phyloP scores from a whole-genome alignment of 768 basidiomycete species.

The Phanerochaete carnosa region DNA sequence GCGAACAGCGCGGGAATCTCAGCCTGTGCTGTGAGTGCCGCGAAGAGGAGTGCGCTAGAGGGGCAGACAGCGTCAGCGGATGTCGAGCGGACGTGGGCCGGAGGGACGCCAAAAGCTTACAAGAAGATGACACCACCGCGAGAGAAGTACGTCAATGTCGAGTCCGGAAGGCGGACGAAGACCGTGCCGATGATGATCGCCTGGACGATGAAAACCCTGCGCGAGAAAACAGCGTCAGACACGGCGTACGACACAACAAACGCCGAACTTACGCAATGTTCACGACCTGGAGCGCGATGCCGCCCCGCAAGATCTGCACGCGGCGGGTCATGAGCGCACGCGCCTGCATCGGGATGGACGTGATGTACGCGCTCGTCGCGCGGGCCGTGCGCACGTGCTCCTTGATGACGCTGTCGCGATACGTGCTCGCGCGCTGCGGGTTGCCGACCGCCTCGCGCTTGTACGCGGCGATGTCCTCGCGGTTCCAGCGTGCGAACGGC shows the following conservation, averaged over 20 bases:
- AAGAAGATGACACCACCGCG: constrained; percentile 80
- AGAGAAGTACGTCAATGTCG: constrained; percentile 64
- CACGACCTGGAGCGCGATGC: constrained; percentile 25
- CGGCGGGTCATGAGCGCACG: constrained; percentile 32
- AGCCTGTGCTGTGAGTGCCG: constrained; percentile 57
- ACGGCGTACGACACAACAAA: neutral
- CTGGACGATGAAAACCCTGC: constrained; percentile 54
- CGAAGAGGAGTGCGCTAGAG: constrained; percentile 53
- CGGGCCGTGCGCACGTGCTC: constrained; percentile 49
- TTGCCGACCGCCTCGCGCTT: constrained; percentile 41
- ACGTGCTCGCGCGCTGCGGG: constrained; percentile 38
- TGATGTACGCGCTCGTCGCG: constrained; percentile 35
- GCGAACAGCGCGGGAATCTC: constrained; percentile 56
- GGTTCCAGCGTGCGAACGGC: constrained; percentile 38
- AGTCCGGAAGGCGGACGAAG: constrained; percentile 55
- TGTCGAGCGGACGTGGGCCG: neutral
- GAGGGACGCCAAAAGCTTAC: constrained; percentile 30
- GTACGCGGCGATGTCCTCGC: constrained; percentile 45
- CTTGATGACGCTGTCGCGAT: constrained; percentile 42
- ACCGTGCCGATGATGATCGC: constrained; percentile 58
- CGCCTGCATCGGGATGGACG: constrained; percentile 34
- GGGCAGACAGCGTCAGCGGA: neutral
- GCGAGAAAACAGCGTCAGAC: constrained; percentile 16
- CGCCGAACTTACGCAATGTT: constrained; percentile 23
- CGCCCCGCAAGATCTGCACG: constrained; percentile 35